Evolutionary conservation across 2,329 filamentous ascomycete genomes (phyloP).

Genomic region (Talaromyces albobiverticillius): DNA sequence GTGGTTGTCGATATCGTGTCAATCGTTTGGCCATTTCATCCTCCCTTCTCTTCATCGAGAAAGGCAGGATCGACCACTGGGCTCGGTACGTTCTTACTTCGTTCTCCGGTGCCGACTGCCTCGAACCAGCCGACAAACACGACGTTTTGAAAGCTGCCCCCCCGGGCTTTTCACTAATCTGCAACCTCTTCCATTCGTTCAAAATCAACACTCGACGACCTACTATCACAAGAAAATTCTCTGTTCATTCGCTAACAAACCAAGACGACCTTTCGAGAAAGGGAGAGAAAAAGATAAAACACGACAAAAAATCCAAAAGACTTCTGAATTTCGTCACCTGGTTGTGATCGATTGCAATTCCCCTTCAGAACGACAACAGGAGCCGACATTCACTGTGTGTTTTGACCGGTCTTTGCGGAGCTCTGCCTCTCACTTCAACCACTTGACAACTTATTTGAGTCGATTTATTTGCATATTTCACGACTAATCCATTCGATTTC

Average conservation of each 20-base stretch:
- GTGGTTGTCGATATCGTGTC: background rate
- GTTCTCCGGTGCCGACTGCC: slow-evolving; percentile 1
- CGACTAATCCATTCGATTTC: slow-evolving; percentile 14
- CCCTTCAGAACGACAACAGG: background rate
- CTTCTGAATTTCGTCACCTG: slow-evolving; percentile 13
- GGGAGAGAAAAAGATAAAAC: no score
- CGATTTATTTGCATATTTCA: slow-evolving; percentile 3
- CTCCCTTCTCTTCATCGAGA: slow-evolving; percentile 27
- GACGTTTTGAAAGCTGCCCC: background rate
- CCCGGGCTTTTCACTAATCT: slow-evolving; percentile 15
- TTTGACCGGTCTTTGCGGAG: no score
- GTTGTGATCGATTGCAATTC: slow-evolving; percentile 6
- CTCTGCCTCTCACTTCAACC: no score
- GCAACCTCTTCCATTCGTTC: slow-evolving; percentile 23
- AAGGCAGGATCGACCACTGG: slow-evolving; percentile 19
- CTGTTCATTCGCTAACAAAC: slow-evolving; percentile 8
- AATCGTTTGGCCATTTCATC: slow-evolving; percentile 16
- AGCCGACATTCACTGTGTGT: background rate
- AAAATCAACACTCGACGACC: slow-evolving; percentile 10
- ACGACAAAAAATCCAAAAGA: no score
- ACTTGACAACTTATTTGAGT: no score
- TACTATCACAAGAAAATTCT: slow-evolving; percentile 8
- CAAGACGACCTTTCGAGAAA: slow-evolving; percentile 1
- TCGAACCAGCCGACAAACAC: background rate
- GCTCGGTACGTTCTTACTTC: slow-evolving; percentile 5